Percentiles rank a stretch among this genome's conserved stretches.
Evolutionary conservation across 2,329 filamentous ascomycete species (phyloP).

Genomic region (Sporothrix brasiliensis): DNA sequence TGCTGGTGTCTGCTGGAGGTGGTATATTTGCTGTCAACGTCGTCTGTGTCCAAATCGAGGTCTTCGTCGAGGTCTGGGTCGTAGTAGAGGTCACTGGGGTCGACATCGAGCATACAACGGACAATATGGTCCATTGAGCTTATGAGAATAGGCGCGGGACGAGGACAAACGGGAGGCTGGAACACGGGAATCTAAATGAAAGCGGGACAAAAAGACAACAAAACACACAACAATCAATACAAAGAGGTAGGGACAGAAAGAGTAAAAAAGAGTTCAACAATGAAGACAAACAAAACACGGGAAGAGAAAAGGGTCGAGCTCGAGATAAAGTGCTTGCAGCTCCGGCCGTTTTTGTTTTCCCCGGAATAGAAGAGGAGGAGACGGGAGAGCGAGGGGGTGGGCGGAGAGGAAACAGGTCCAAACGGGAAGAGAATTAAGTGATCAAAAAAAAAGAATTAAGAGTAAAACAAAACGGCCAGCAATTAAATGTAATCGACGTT

Average conservation of each 20-base stretch:
- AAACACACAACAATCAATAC: neutral
- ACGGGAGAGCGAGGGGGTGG: neutral
- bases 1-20: neutral
- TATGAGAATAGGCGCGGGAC: neutral
- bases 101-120: slow-evolving; percentile 58
- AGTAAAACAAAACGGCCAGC: slow-evolving; percentile 6
- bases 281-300: neutral
- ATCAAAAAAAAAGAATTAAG: neutral
- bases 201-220: neutral
- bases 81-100: slow-evolving; percentile 46
- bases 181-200: neutral
- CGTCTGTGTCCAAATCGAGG: neutral
- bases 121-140: slow-evolving; percentile 63
- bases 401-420: slow-evolving; percentile 5
- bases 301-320: slow-evolving; percentile 21
- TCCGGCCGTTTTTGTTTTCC: slow-evolving; percentile 17
- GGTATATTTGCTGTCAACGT: neutral
- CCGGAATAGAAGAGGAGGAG: slow-evolving; percentile 4
- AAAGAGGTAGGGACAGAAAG: slow-evolving; percentile 20
- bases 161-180: neutral
- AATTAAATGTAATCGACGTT: slow-evolving; percentile 9
- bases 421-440: neutral
- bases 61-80: slow-evolving; percentile 33
- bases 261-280: neutral
- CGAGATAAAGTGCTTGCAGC: slow-evolving; percentile 26